Evolutionary conservation across 306 rosid genomes (phyloP), one percentile per base, ranked within the genome.

Genomic region (Hylodesmum podocarpum): DNA sequence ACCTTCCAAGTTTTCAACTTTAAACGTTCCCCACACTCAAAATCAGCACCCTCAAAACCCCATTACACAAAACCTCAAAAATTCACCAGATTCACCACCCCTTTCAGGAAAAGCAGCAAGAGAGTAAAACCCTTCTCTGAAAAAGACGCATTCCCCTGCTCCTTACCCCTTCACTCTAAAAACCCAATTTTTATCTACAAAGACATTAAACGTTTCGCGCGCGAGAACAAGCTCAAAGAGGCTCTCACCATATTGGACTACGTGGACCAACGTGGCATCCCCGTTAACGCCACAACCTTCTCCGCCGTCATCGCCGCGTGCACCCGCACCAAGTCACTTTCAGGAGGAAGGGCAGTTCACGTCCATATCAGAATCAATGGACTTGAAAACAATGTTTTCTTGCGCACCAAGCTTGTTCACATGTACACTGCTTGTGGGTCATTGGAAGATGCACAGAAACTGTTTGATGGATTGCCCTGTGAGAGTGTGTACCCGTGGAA

Each of bases 361-460:
- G 73, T 67, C 5, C 78, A 82, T 21, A 75, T 91, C 33, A 79
- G 92, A 68, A 81, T 86, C 61, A 89, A 87, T 19, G 91, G 89
- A 4, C 88, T 91, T 21, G 89, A 91, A 74, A 72, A 28, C 15
- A 91, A 84, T 49, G 90, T 74, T 72, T 89, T 82, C 63, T 34
- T 89, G 8, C 82, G 88, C 1, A 89, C 88, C 0, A 91, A 85
- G 63, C 84, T 91, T 3, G 92, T 83, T 15, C 78, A 78, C 1
- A 84, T 89, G 94, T 91, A 91, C 65, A 73, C 87, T 5, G 75
- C 90, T n/a, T 87, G 93, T 54, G 91, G 96, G 8, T 75, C 88
- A 0, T 25, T 84, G 22, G 85, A 84, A 21, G 90, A 86, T 22
- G 96, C 93, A 6, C 86, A 79, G 27, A 49, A 78, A 39, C 16